These are phyloP conservation scores for Gonium pectorale DNA, from an alignment of 139 green algal species.

Conservation along the genomic window DNA sequence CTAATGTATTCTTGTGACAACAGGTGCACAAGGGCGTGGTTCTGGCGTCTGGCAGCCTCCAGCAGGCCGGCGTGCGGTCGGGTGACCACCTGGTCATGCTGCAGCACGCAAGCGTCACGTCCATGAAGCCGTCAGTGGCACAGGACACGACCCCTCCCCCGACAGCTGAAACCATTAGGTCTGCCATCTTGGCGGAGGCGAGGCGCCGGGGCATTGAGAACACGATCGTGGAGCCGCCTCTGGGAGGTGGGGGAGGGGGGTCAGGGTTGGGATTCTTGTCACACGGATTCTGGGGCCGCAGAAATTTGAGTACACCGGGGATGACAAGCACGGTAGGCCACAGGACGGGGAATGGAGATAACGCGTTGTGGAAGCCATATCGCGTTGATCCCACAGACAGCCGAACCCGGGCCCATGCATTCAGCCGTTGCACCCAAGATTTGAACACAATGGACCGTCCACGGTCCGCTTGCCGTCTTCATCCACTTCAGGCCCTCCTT, in stretches of 20 bases:
- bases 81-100: constrained; percentile 29
- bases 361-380: no score
- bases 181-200: constrained; percentile 17
- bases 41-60: neutral
- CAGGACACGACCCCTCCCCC: neutral
- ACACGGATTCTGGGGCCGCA: no score
- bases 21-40: constrained; percentile 10
- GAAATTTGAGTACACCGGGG: no score
- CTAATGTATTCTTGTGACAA: neutral
- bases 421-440: no score
- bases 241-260: neutral
- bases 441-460: no score
- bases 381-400: no score
- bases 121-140: neutral
- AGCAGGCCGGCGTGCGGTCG: neutral
- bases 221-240: constrained; percentile 3
- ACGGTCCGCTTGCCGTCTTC: no score
- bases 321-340: no score
- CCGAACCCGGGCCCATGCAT: no score
- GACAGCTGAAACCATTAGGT: neutral
- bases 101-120: neutral
- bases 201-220: constrained; percentile 24
- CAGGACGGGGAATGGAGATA: no score
- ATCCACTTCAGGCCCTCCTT: no score
- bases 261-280: no score